phyloP scores from a whole-genome alignment of 176 grass and related monocot species.

The Carex scoparia region DNA sequence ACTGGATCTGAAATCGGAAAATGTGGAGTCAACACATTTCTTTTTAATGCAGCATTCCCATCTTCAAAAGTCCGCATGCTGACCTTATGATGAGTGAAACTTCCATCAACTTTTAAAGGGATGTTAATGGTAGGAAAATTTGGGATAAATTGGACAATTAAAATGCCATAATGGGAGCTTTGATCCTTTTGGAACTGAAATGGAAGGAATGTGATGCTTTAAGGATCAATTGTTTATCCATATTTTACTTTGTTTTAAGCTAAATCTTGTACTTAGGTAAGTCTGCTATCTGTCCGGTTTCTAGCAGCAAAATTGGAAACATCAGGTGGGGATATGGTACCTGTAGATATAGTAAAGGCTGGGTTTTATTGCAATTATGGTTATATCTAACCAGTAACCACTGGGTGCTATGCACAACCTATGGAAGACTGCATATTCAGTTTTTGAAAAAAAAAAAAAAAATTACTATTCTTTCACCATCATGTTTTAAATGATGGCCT shows the following conservation, averaged over 20 bases:
- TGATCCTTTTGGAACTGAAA: neutral
- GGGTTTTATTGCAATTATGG: neutral
- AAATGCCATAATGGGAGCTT: neutral
- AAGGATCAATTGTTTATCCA: neutral
- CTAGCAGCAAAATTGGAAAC: neutral
- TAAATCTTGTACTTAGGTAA: neutral
- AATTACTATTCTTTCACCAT: slow-evolving; percentile 1
- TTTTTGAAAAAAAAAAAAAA: neutral
- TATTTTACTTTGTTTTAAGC: neutral
- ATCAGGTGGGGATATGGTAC: neutral
- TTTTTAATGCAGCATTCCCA: neutral
- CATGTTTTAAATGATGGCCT: neutral
- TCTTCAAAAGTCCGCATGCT: neutral
- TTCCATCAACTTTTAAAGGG: neutral
- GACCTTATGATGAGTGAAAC: neutral
- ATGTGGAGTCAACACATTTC: neutral
- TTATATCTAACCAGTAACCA: neutral
- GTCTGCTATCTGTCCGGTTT: neutral
- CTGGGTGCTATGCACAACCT: neutral
- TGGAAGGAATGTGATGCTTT: neutral
- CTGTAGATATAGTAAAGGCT: neutral
- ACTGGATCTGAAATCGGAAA: no score
- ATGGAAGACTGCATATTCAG: neutral
- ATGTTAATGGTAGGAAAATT: neutral
- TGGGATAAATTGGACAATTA: neutral